These are phyloP conservation scores for Candida insectalens DNA, from an alignment of 805 yeast species.

Conservation along the genomic window DNA sequence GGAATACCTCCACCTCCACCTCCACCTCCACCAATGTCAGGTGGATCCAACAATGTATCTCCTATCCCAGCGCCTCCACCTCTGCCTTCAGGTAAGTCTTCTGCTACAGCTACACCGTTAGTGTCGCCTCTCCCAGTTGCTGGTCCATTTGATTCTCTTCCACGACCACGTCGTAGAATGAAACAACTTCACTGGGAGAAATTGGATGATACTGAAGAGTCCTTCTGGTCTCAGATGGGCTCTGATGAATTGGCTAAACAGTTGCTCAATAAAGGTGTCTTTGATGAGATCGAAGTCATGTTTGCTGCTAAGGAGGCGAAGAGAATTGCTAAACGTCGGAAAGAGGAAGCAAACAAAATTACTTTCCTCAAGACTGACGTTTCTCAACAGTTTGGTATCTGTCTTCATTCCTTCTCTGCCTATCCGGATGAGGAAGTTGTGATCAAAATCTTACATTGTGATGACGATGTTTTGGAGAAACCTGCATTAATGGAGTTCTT, in stretches of 20 bases:
- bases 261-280: slow-evolving; percentile 66
- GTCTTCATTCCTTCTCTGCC: slow-evolving; percentile 67
- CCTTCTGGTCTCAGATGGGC: slow-evolving; percentile 74
- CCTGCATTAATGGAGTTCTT: slow-evolving; percentile 78
- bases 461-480: slow-evolving; percentile 57
- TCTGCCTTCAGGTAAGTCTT: slow-evolving; percentile 10
- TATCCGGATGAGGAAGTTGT: slow-evolving; percentile 59
- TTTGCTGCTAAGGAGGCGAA: slow-evolving; percentile 77
- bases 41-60: slow-evolving; percentile 14
- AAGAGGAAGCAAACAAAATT: slow-evolving; percentile 42
- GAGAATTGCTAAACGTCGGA: slow-evolving; percentile 36
- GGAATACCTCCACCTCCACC: slow-evolving; percentile 23
- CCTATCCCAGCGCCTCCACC: slow-evolving; percentile 24
- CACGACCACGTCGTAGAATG: slow-evolving; percentile 65
- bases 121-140: slow-evolving; percentile 17
- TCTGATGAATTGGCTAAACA: slow-evolving; percentile 51
- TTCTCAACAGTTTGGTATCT: slow-evolving; percentile 92
- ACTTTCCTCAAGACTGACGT: slow-evolving; percentile 73
- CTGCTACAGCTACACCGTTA: slow-evolving; percentile 1
- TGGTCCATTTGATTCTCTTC: slow-evolving; percentile 38
- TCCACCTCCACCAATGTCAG: slow-evolving; percentile 16
- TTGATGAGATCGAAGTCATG: slow-evolving; percentile 73
- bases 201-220: slow-evolving; percentile 70
- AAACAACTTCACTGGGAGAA: slow-evolving; percentile 98
- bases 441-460: slow-evolving; percentile 64